These are phyloP conservation scores for Yamadazyma jaroonii DNA, from an alignment of 1,139 yeast genomes.

Conservation along the genomic window DNA sequence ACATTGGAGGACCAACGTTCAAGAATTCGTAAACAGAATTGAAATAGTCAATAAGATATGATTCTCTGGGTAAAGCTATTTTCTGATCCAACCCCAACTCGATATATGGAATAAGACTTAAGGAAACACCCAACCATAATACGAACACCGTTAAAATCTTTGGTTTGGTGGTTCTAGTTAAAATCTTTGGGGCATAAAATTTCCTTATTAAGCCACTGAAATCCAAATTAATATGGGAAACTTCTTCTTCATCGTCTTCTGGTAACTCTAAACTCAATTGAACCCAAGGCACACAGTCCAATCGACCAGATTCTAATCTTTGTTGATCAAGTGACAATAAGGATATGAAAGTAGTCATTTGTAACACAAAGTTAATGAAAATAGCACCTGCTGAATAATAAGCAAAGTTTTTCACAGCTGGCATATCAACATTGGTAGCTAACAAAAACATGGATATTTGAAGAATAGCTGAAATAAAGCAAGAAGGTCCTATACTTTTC, in stretches of 20 bases:
- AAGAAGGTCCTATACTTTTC: constrained; percentile 82
- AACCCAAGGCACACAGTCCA: constrained; percentile 60
- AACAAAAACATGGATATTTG: constrained; percentile 76
- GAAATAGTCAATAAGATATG: constrained; percentile 79
- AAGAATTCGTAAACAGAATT: constrained; percentile 69
- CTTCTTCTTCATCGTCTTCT: constrained; percentile 6
- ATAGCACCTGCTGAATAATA: constrained; percentile 87
- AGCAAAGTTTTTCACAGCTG: constrained; percentile 94
- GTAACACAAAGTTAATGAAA: constrained; percentile 69
- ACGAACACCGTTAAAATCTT: constrained; percentile 53
- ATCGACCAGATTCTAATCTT: constrained; percentile 55
- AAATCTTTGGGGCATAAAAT: constrained; percentile 51
- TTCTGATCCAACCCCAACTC: constrained; percentile 86
- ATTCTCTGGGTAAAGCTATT: constrained; percentile 78
- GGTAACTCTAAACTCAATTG: constrained; percentile 15
- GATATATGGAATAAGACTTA: constrained; percentile 66
- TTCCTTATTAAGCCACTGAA: constrained; percentile 24
- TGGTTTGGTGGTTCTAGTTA: constrained; percentile 46
- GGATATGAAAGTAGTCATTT: constrained; percentile 78
- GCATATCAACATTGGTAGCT: constrained; percentile 86
- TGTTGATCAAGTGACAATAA: constrained; percentile 66
- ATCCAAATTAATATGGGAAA: constrained; percentile 21
- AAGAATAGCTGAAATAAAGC: constrained; percentile 70
- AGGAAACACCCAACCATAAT: constrained; percentile 62
- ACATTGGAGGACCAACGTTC: constrained; percentile 89